Evolutionary conservation across 2,329 filamentous ascomycete genomes (phyloP).

Genomic region (Raffaelea albimanens): DNA sequence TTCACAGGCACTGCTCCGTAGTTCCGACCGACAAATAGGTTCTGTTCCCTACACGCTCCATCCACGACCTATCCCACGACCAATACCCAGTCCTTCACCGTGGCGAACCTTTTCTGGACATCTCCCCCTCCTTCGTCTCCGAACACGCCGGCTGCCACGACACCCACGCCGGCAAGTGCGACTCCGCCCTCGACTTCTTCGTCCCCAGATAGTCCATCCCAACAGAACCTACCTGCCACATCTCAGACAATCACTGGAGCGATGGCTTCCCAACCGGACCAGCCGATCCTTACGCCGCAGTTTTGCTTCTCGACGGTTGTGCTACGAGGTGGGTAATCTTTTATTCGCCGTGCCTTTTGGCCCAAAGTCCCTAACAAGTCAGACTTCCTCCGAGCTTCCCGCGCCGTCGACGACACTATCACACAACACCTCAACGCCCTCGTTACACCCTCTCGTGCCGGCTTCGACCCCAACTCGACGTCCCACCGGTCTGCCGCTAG

Average conservation of each 20-base stretch:
- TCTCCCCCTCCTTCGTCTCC: constrained; percentile 2
- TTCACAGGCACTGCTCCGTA: too few relatives aligned
- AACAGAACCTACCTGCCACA: background rate
- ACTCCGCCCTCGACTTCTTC: background rate
- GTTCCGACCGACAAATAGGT: too few relatives aligned
- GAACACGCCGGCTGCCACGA: constrained; percentile 2
- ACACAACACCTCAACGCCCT: constrained; percentile 87
- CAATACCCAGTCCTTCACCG: background rate
- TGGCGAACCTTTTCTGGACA: constrained; percentile 11
- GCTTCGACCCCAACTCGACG: constrained; percentile 76
- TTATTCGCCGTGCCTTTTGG: constrained; percentile 1
- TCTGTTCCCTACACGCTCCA: too few relatives aligned
- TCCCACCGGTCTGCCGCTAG: constrained; percentile 46
- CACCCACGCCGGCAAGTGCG: background rate
- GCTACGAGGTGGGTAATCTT: constrained; percentile 50
- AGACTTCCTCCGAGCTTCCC: constrained; percentile 89
- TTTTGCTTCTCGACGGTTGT: constrained; percentile 68
- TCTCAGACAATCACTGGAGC: constrained; percentile 1
- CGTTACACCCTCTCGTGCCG: constrained; percentile 58
- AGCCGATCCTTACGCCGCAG: constrained; percentile 55
- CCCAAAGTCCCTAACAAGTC: constrained; percentile 9
- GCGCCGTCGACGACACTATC: constrained; percentile 88
- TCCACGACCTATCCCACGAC: too few relatives aligned
- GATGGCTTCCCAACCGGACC: constrained; percentile 17
- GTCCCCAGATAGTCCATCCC: background rate